phyloP scores from a whole-genome alignment of 108 stramenopile species.

The Poteriospumella lacustris region DNA sequence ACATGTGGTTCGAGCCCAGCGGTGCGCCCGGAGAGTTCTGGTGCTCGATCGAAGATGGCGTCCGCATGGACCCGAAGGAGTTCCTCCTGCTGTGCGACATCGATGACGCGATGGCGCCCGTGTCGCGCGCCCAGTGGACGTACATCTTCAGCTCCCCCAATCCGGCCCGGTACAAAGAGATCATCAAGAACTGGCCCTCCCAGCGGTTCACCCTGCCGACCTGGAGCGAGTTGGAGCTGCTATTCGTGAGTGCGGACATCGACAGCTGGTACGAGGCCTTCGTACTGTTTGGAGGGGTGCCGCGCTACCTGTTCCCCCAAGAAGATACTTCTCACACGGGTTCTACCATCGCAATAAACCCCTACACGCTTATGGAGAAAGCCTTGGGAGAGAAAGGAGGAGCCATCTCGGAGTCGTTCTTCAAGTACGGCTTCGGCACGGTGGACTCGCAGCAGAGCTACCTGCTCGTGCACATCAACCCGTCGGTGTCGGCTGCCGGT shows the following conservation, averaged over 20 bases:
- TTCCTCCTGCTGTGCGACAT: not conserved
- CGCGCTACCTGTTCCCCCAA: not conserved
- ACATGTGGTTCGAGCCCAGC: not conserved
- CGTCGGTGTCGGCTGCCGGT: not conserved
- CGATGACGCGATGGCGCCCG: not conserved
- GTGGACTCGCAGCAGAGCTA: not conserved
- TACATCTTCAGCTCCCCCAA: not conserved
- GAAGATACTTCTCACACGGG: too few species aligned
- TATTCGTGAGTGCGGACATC: not conserved
- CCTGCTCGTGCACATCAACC: not conserved
- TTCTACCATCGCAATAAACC: not conserved
- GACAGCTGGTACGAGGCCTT: not conserved
- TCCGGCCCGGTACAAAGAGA: not conserved
- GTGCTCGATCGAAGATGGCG: not conserved
- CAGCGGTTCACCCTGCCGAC: not conserved
- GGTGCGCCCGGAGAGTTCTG: not conserved
- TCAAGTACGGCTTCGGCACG: not conserved
- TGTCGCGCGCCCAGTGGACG: not conserved
- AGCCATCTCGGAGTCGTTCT: not conserved
- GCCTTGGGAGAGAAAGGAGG: not conserved
- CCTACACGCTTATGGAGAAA: not conserved
- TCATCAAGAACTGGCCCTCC: not conserved
- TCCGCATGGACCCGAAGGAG: not conserved
- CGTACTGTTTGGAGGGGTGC: not conserved
- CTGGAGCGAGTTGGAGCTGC: not conserved